Conservation (phyloP, 2,329 filamentous ascomycete genomes). For the Aspergillus fructus region DNA sequence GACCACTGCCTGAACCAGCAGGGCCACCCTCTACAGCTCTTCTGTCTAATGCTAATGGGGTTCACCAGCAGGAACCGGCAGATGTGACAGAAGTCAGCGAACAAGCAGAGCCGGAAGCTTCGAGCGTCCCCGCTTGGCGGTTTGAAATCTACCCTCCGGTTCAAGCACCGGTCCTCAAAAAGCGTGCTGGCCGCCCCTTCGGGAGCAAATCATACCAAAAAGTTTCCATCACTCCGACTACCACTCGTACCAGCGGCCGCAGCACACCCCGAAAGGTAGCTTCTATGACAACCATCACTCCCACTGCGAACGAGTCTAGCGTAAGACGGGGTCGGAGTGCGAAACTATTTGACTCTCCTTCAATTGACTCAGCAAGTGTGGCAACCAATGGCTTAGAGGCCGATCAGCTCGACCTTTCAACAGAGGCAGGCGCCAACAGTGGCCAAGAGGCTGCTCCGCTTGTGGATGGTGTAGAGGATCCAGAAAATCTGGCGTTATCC, state of each 20-base stretch:
- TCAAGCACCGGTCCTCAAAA: slow-evolving; percentile 35
- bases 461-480: slow-evolving; percentile 5
- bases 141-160: slow-evolving; percentile 46
- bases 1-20: slow-evolving; percentile 26
- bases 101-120: slow-evolving; percentile 26
- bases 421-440: slow-evolving; percentile 8
- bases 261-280: slow-evolving; percentile 37
- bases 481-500: slow-evolving; percentile 13
- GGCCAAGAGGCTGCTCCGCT: slow-evolving; percentile 1
- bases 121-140: slow-evolving; percentile 41
- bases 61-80: slow-evolving; percentile 22
- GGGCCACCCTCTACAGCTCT: slow-evolving; percentile 37
- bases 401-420: slow-evolving; percentile 10
- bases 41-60: slow-evolving; percentile 29
- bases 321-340: slow-evolving; percentile 40
- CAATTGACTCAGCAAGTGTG: slow-evolving; percentile 22
- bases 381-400: slow-evolving; percentile 27
- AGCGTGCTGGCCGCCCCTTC: slow-evolving; percentile 40
- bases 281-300: slow-evolving; percentile 29
- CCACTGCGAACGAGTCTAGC: slow-evolving; percentile 27
- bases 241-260: slow-evolving; percentile 35
- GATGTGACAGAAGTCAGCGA: slow-evolving; percentile 14
- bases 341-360: slow-evolving; percentile 30
- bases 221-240: slow-evolving; percentile 31
- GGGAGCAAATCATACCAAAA: slow-evolving; percentile 30